Conservation (phyloP, 768 basidiomycete species). For the Mycena alexandri region DNA sequence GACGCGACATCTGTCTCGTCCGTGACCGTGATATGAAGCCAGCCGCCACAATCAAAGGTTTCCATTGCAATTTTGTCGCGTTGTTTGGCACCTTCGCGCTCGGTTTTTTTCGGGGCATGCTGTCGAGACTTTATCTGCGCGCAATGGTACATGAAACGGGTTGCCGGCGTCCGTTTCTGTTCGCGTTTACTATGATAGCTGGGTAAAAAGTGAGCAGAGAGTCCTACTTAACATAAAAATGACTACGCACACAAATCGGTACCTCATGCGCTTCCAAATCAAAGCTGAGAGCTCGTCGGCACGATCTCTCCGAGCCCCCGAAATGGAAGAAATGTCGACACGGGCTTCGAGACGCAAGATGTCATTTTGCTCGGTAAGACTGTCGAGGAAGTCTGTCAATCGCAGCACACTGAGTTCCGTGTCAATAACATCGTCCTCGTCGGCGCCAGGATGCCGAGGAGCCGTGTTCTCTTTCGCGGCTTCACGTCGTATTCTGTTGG, state of each 20-base stretch:
- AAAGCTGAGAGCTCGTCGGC: not conserved
- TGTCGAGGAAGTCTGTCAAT: conserved; percentile 1
- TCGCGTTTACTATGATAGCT: conserved; percentile 14
- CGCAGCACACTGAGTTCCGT: not conserved
- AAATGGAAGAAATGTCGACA: not conserved
- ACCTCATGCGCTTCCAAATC: not conserved
- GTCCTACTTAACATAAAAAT: too few relatives aligned
- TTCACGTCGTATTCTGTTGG: conserved; percentile 1
- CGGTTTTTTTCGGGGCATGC: not conserved
- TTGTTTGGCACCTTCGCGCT: not conserved
- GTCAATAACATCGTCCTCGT: not conserved
- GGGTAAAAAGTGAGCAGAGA: too few relatives aligned
- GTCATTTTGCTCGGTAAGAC: conserved; percentile 3
- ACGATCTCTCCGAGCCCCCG: not conserved
- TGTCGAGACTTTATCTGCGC: conserved; percentile 6
- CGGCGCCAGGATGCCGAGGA: not conserved
- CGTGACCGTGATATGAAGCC: conserved; percentile 3
- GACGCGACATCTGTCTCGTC: not conserved
- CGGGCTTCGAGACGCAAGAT: not conserved
- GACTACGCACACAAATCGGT: conserved; percentile 15
- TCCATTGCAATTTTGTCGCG: conserved; percentile 15
- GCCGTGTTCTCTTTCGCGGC: not conserved
- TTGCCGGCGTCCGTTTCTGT: not conserved
- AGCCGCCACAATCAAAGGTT: not conserved
- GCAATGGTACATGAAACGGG: conserved; percentile 20